Evolutionary conservation across 2,329 filamentous ascomycete genomes (phyloP).

Genomic region (Aureobasidium sp.): DNA sequence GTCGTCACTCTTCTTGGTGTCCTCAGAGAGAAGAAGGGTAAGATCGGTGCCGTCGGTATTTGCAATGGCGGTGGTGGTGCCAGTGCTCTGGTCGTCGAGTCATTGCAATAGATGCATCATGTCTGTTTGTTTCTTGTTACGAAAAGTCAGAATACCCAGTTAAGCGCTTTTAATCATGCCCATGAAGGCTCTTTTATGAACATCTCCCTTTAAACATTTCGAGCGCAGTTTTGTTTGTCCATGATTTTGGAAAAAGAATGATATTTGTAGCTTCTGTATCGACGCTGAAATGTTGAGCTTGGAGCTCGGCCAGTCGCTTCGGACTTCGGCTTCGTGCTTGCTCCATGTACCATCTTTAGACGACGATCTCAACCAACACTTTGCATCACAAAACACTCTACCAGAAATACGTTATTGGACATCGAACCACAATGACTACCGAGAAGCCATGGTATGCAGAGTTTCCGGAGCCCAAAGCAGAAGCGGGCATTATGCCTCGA

Average conservation of each 20-base stretch:
- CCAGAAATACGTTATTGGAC: background rate
- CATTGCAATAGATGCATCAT: slow-evolving; percentile 19
- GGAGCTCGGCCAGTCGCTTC: background rate
- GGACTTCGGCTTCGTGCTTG: slow-evolving; percentile 4
- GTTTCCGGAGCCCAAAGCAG: slow-evolving; percentile 34
- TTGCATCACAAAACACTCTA: background rate
- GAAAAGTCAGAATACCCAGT: slow-evolving; percentile 15
- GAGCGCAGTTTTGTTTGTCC: background rate
- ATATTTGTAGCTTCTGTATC: background rate
- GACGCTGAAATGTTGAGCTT: background rate
- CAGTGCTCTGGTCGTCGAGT: slow-evolving; percentile 85
- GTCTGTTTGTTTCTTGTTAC: slow-evolving; percentile 15
- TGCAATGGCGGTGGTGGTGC: slow-evolving; percentile 98
- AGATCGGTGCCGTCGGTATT: slow-evolving; percentile 89
- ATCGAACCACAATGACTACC: slow-evolving; percentile 3
- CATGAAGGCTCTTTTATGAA: slow-evolving; percentile 4
- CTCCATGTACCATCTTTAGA: background rate
- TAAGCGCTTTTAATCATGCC: slow-evolving; percentile 14
- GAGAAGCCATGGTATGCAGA: slow-evolving; percentile 33
- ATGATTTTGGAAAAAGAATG: background rate
- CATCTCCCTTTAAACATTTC: background rate
- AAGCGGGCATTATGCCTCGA: slow-evolving; percentile 33
- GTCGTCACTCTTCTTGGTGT: slow-evolving; percentile 84
- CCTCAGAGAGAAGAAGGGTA: slow-evolving; percentile 81
- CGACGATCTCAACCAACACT: background rate